phyloP scores from a whole-genome alignment of 352 stramenopile genomes.

The Pythium insidiosum region DNA sequence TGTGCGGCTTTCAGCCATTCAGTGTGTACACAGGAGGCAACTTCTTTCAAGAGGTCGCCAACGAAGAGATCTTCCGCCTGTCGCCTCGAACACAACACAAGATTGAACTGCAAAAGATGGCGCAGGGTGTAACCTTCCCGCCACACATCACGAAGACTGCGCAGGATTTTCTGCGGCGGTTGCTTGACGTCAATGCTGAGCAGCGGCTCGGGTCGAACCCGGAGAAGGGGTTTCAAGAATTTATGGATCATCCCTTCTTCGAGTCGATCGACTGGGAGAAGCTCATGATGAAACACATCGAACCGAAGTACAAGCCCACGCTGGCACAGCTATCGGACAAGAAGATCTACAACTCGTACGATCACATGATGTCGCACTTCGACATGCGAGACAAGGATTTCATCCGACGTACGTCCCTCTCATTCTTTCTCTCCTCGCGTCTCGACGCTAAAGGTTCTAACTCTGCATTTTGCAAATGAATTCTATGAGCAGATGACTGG shows the following conservation, averaged over 20 bases:
- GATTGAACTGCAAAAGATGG: constrained; percentile 78
- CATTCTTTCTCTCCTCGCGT: too few species aligned
- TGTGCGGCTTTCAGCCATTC: constrained; percentile 84
- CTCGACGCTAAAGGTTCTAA: too few species aligned
- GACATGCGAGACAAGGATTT: constrained; percentile 81
- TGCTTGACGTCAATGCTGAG: constrained; percentile 76
- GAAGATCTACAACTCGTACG: constrained; percentile 81
- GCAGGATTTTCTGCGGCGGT: constrained; percentile 67
- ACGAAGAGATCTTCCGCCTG: constrained; percentile 69
- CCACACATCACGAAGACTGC: constrained; percentile 49
- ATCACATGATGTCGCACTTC: constrained; percentile 87
- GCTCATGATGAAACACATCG: constrained; percentile 85
- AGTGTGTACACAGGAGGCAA: constrained; percentile 59
- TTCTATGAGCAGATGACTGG: constrained; percentile 79
- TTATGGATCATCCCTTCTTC: constrained; percentile 89
- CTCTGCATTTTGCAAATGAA: too few species aligned
- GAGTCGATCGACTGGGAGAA: constrained; percentile 78
- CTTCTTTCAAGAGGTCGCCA: constrained; percentile 72
- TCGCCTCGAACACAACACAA: constrained; percentile 69
- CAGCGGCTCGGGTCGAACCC: constrained; percentile 60
- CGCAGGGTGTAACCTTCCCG: constrained; percentile 53
- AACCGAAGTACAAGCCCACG: constrained; percentile 69
- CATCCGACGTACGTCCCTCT: constrained; percentile 68
- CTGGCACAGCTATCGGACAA: constrained; percentile 62
- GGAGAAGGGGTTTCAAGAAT: constrained; percentile 73